These are phyloP conservation scores for Cardiospermum halicacabum DNA, from an alignment of 345 rosid genomes.

Conservation along the genomic window DNA sequence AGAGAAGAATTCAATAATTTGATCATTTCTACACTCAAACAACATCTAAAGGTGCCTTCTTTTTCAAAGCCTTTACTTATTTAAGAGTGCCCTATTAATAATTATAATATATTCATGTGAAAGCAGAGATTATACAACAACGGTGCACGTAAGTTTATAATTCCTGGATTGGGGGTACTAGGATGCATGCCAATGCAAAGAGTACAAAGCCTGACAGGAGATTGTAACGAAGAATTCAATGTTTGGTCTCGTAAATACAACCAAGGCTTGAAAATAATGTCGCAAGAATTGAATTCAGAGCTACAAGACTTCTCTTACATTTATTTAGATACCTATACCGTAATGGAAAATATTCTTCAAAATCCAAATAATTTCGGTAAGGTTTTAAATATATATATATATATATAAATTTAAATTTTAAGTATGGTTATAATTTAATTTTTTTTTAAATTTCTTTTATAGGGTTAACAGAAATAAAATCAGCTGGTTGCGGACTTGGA, in stretches of 20 bases:
- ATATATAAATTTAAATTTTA: too few species aligned
- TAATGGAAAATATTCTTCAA: constrained; percentile 34
- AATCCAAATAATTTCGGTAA: constrained; percentile 50
- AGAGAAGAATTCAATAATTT: constrained; percentile 34
- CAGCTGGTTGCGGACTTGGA: constrained; percentile 83
- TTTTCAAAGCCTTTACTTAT: not conserved
- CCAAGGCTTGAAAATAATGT: constrained; percentile 29
- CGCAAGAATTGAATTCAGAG: constrained; percentile 35
- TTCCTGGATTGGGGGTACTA: constrained; percentile 36
- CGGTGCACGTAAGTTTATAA: constrained; percentile 51
- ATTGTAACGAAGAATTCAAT: constrained; percentile 42
- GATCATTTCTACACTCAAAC: constrained; percentile 45
- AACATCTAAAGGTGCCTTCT: constrained; percentile 53
- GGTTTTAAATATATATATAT: too few species aligned
- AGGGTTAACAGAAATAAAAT: constrained; percentile 58
- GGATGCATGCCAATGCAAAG: constrained; percentile 61
- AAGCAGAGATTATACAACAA: constrained; percentile 37
- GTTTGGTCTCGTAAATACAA: constrained; percentile 41
- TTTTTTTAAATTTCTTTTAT: too few species aligned
- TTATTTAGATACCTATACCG: constrained; percentile 45
- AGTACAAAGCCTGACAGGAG: constrained; percentile 26
- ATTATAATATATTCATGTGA: not conserved
- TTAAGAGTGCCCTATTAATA: not conserved
- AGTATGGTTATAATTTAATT: too few species aligned
- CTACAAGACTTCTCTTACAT: constrained; percentile 39